phyloP scores from a whole-genome alignment of 73 alveolate genomes.

The Tetrahymena thermophila region DNA sequence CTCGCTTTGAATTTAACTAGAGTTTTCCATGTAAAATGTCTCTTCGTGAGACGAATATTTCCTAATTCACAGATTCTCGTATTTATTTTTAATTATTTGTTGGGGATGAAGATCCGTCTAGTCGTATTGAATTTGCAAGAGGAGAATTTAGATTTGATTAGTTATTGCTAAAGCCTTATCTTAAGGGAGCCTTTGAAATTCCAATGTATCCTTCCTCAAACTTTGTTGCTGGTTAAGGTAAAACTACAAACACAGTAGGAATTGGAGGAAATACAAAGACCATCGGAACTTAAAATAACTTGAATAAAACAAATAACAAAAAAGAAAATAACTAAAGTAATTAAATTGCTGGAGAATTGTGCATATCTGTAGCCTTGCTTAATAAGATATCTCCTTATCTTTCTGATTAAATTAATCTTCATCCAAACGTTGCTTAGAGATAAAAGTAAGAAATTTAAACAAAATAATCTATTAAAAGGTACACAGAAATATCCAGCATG shows the following conservation, averaged over 20 bases:
- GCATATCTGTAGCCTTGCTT: neutral
- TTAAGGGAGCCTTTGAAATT: neutral
- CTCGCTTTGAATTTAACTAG: neutral
- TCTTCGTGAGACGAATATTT: neutral
- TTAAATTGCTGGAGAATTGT: neutral
- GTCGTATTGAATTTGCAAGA: neutral
- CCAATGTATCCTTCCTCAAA: neutral
- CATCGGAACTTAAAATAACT: neutral
- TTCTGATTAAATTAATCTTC: neutral
- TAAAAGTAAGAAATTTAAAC: neutral
- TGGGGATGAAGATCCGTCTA: neutral
- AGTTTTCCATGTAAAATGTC: neutral
- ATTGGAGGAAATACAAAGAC: neutral
- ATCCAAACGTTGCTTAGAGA: neutral
- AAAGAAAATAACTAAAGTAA: neutral
- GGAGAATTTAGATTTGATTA: neutral
- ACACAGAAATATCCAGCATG: neutral
- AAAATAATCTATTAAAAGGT: neutral
- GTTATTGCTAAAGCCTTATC: neutral
- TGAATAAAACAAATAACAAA: neutral
- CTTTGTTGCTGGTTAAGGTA: neutral
- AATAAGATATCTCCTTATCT: neutral
- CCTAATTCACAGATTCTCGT: neutral
- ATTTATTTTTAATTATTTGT: neutral
- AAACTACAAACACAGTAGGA: neutral